These are phyloP conservation scores for Parasitella parasitica DNA, from an alignment of 371 early-diverging fungal species.

Conservation along the genomic window DNA sequence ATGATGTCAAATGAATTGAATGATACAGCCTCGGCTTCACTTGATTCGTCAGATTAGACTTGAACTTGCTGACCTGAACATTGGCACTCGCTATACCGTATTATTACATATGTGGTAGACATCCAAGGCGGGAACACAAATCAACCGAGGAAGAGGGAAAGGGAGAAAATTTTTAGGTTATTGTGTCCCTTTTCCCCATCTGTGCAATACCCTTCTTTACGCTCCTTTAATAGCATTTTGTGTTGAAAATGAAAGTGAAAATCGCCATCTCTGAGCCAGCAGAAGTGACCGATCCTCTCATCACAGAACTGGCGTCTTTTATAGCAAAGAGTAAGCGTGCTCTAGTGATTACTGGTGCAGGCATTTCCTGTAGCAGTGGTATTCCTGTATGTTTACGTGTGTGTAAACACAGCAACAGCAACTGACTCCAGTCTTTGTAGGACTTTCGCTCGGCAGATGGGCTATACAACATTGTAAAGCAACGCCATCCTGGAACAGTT, in stretches of 20 bases:
- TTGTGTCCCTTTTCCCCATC: background rate
- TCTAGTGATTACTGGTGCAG: constrained; percentile 90
- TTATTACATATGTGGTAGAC: too few species aligned
- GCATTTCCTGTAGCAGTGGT: constrained; percentile 89
- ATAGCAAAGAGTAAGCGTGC: constrained; percentile 68
- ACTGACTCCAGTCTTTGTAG: constrained; percentile 31
- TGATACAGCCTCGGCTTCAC: too few species aligned
- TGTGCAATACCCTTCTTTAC: background rate
- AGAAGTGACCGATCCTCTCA: constrained; percentile 41
- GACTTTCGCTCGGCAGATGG: constrained; percentile 86
- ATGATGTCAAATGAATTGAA: too few species aligned
- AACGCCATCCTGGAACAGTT: constrained; percentile 70
- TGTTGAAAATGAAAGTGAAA: constrained; percentile 27
- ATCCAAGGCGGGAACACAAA: background rate
- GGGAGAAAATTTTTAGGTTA: background rate
- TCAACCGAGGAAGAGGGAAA: background rate
- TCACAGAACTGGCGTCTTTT: constrained; percentile 51
- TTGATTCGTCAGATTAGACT: too few species aligned
- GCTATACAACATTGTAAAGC: constrained; percentile 81
- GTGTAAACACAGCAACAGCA: background rate
- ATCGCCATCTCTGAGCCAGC: constrained; percentile 40
- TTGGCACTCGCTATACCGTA: too few species aligned
- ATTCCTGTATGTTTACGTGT: constrained; percentile 67
- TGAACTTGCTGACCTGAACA: too few species aligned
- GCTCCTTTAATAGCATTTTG: background rate